A percentile compares a stretch with the other conserved stretches of the same genome.
Conservation (phyloP, 257 asterid species). For the Eucommia ulmoides region DNA sequence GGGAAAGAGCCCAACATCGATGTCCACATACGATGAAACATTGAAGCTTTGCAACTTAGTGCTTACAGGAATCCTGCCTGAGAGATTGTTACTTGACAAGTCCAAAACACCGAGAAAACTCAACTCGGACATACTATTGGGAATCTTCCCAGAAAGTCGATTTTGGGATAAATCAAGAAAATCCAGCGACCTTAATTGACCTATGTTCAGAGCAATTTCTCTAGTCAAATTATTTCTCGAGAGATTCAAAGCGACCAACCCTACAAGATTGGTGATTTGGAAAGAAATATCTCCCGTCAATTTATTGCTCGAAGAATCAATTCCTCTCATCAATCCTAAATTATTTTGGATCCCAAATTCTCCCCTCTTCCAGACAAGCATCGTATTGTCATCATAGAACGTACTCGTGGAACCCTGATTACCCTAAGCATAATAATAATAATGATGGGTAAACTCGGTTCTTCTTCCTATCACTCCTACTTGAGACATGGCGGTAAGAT, state of each 20-base stretch:
- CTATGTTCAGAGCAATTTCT: neutral
- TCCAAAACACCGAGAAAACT: neutral
- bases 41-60: neutral
- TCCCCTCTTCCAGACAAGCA: too few species aligned
- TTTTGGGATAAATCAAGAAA: neutral
- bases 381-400: too few species aligned
- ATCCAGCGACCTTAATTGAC: neutral
- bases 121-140: neutral
- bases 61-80: neutral
- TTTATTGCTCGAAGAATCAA: neutral
- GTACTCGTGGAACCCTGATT: too few species aligned
- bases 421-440: neutral
- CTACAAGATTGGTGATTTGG: neutral
- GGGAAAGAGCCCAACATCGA: too few species aligned
- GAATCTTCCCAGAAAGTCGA: constrained; percentile 1
- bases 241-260: neutral
- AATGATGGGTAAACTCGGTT: neutral
- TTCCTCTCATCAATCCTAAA: neutral
- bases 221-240: neutral
- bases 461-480: neutral
- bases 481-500: neutral
- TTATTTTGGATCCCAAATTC: neutral
- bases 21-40: neutral
- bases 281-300: neutral
- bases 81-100: neutral